phyloP scores from a whole-genome alignment of 108 stramenopile species.

The Cylindrotheca fusiformis region DNA sequence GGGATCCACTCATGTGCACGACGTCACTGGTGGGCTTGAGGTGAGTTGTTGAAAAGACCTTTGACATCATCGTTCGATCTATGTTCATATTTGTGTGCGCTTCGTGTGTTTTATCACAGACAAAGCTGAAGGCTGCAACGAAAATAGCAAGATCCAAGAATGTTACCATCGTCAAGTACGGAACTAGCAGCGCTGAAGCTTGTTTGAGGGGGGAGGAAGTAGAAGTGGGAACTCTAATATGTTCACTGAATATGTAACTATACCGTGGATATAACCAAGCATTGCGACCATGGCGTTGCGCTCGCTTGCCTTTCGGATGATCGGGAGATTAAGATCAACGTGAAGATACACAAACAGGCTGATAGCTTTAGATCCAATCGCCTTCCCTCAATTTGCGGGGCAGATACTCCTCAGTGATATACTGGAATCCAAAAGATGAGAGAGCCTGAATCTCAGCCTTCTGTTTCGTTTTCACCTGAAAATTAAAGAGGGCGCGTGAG shows the following conservation, averaged over 20 bases:
- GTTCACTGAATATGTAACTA: background rate
- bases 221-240: background rate
- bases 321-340: too few relatives aligned
- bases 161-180: conserved; percentile 56
- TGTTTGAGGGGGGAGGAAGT: background rate
- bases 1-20: conserved; percentile 71
- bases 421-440: conserved; percentile 96
- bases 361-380: conserved; percentile 94
- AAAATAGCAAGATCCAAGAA: conserved; percentile 46
- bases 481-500: too few relatives aligned
- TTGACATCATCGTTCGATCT: background rate
- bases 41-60: conserved; percentile 7
- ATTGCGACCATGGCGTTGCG: too few relatives aligned
- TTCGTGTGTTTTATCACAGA: conserved; percentile 10
- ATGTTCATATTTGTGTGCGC: background rate
- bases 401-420: conserved; percentile 93
- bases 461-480: conserved; percentile 88
- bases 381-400: conserved; percentile 91
- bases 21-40: conserved; percentile 80
- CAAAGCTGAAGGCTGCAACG: conserved; percentile 57
- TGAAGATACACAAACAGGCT: too few relatives aligned
- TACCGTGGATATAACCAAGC: background rate
- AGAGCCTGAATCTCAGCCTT: conserved; percentile 98
- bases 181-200: conserved; percentile 41
- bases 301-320: too few relatives aligned